phyloP scores from a whole-genome alignment of 2,329 filamentous ascomycete genomes.

The Colletotrichum trifolii region DNA sequence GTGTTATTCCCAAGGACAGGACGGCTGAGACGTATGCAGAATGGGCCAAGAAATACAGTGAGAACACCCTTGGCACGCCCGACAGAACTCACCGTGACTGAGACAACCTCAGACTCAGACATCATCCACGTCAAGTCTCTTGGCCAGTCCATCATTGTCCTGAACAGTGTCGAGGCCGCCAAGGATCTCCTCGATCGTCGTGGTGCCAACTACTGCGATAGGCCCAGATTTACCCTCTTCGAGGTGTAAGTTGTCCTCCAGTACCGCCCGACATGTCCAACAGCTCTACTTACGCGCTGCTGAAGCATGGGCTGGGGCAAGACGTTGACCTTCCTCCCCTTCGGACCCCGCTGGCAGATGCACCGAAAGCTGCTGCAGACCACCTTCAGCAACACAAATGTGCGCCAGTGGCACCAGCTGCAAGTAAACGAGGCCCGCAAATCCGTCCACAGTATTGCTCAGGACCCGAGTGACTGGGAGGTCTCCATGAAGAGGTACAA shows the following conservation, averaged over 20 bases:
- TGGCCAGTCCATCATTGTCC: constrained; percentile 51
- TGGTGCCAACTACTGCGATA: constrained; percentile 56
- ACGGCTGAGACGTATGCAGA: constrained; percentile 35
- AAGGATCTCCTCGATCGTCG: constrained; percentile 57
- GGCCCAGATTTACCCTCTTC: constrained; percentile 57
- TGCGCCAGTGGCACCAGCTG: constrained; percentile 46
- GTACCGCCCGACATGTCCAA: background rate
- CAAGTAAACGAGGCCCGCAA: constrained; percentile 46
- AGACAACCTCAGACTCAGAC: constrained; percentile 40
- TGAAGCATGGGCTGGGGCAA: constrained; percentile 57
- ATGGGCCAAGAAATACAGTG: constrained; percentile 64
- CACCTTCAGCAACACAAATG: constrained; percentile 52
- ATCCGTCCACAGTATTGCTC: constrained; percentile 41
- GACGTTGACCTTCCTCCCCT: constrained; percentile 57
- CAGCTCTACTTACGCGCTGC: constrained; percentile 13
- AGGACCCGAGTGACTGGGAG: constrained; percentile 38
- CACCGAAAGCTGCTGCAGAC: constrained; percentile 57
- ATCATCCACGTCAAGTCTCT: constrained; percentile 46
- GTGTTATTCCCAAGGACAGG: constrained; percentile 46
- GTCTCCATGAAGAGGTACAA: constrained; percentile 33
- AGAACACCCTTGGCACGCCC: background rate
- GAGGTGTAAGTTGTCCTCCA: constrained; percentile 41
- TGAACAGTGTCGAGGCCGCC: constrained; percentile 56
- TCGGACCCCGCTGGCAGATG: constrained; percentile 54
- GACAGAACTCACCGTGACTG: background rate